These are phyloP conservation scores for Ogataea hybrid DNA, from an alignment of 1,139 yeast genomes.

Conservation along the genomic window DNA sequence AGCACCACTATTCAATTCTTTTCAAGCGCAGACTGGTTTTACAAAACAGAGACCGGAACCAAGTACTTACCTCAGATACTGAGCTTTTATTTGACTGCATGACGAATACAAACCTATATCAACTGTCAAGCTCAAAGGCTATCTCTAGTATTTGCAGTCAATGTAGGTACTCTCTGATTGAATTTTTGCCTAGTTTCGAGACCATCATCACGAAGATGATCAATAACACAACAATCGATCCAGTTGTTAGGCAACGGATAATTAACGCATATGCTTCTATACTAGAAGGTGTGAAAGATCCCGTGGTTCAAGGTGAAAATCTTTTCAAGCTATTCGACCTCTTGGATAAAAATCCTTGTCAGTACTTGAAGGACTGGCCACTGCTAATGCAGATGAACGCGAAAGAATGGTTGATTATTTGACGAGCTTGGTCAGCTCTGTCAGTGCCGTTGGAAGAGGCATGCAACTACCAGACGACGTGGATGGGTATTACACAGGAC, in stretches of 20 bases:
- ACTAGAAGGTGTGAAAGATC: conserved; percentile 49
- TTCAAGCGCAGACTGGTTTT: conserved; percentile 56
- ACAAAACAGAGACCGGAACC: conserved; percentile 38
- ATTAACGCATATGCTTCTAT: conserved; percentile 61
- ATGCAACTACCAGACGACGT: conserved; percentile 56
- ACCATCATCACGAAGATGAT: conserved; percentile 52
- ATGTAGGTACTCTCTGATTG: conserved; percentile 47
- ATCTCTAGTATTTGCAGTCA: conserved; percentile 61
- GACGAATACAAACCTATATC: conserved; percentile 29
- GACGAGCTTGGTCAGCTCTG: conserved; percentile 55
- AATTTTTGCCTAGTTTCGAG: conserved; percentile 52
- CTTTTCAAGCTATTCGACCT: conserved; percentile 28
- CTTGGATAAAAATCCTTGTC: conserved; percentile 18
- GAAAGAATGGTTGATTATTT: conserved; percentile 39
- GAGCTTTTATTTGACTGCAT: conserved; percentile 45
- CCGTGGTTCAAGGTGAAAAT: conserved; percentile 38
- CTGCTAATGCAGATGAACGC: conserved; percentile 11
- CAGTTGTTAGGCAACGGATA: conserved; percentile 58
- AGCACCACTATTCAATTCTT: conserved; percentile 52
- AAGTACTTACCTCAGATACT: conserved; percentile 47
- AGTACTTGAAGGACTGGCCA: conserved; percentile 10
- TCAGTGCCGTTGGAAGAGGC: conserved; percentile 69
- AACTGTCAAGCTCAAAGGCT: conserved; percentile 53
- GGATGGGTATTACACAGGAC: conserved; percentile 38
- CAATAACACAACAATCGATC: conserved; percentile 42